These are phyloP conservation scores for Paraphoma chrysanthemicola DNA, from an alignment of 2,329 filamentous ascomycete species.

Conservation along the genomic window DNA sequence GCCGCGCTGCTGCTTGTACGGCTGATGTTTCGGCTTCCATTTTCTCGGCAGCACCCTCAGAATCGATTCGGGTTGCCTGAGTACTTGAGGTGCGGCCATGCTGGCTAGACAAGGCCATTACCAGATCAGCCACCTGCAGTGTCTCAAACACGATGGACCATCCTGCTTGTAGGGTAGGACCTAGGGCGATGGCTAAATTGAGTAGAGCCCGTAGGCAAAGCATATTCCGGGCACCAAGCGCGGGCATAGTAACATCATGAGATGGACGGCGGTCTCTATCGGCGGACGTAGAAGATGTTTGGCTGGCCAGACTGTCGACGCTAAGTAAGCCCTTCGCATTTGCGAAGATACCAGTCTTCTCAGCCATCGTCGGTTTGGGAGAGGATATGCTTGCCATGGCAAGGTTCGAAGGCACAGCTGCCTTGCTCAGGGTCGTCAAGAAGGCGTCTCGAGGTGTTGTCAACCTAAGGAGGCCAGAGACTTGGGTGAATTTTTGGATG, in stretches of 20 bases:
- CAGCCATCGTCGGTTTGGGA: conserved; percentile 52
- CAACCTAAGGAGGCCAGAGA: conserved; percentile 85
- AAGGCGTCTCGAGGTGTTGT: conserved; percentile 91
- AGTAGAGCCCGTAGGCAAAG: conserved; percentile 87
- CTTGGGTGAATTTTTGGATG: conserved; percentile 94
- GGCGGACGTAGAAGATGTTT: conserved; percentile 57
- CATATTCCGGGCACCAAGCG: conserved; percentile 86
- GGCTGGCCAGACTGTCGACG: conserved; percentile 72
- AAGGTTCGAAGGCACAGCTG: conserved; percentile 83
- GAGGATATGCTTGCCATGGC: conserved; percentile 49
- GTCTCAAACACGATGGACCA: conserved; percentile 95
- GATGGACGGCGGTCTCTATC: conserved; percentile 69
- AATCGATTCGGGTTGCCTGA: conserved; percentile 20
- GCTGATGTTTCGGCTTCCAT: conserved; percentile 81
- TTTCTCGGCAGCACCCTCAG: conserved; percentile 38
- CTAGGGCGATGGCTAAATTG: conserved; percentile 94
- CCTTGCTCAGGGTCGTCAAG: conserved; percentile 90
- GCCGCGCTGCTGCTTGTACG: conserved; percentile 84
- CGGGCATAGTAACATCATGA: conserved; percentile 53
- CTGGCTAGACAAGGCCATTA: conserved; percentile 64
- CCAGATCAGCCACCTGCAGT: conserved; percentile 88
- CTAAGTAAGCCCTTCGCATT: conserved; percentile 77
- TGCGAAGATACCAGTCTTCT: conserved; percentile 67
- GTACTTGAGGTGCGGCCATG: conserved; percentile 6
- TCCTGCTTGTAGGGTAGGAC: conserved; percentile 81